A percentile compares a stretch with the other conserved stretches of the same genome.
Evolutionary conservation across 1,139 yeast genomes (phyloP).

Genomic region (Pichia inconspicua): DNA sequence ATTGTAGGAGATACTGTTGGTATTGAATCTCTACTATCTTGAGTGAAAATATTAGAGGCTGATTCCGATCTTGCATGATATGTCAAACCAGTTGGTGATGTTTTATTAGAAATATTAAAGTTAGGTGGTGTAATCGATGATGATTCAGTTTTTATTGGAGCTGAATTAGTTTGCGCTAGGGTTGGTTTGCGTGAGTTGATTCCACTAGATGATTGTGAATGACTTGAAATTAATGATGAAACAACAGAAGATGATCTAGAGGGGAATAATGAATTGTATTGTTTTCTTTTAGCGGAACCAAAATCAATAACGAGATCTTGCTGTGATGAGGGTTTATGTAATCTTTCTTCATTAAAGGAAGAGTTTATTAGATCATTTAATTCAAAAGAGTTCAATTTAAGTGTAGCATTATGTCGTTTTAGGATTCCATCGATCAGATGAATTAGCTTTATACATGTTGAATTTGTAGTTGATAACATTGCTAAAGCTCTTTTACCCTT

Average conservation of each 20-base stretch:
- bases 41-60: neutral
- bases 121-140: neutral
- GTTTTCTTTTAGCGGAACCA: conserved; percentile 9
- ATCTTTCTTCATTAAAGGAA: neutral
- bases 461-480: conserved; percentile 36
- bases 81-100: neutral
- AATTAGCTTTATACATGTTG: conserved; percentile 43
- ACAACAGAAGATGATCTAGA: neutral
- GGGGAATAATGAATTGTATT: conserved; percentile 10
- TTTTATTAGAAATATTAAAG: neutral
- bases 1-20: neutral
- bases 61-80: neutral
- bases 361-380: conserved; percentile 8
- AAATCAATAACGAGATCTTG: conserved; percentile 9
- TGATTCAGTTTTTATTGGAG: neutral
- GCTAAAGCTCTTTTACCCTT: conserved; percentile 37
- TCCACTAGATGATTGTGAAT: neutral
- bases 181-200: neutral
- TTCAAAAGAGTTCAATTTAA: conserved; percentile 8
- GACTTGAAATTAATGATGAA: neutral
- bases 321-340: conserved; percentile 1
- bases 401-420: conserved; percentile 15
- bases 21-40: too few species aligned
- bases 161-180: neutral
- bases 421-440: conserved; percentile 39